Base-by-base conservation (phyloP, 306 rosid genomes). In the Trichosanthes truncata region DNA sequence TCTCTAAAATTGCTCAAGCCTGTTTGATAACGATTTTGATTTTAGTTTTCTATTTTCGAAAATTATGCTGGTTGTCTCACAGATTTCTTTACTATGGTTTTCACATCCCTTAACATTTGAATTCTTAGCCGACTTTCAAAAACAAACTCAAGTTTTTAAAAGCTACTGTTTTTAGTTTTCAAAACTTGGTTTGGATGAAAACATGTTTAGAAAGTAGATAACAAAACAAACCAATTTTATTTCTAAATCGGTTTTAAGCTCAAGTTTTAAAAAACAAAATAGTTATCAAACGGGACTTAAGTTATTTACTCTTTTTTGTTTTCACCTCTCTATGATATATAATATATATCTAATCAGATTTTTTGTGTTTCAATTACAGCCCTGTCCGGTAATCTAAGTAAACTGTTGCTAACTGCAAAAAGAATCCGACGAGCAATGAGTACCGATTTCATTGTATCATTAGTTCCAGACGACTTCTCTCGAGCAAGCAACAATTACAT, bases 321-420 rank as follows among this genome's bases (percentile, higher is more conserved):
- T 49, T 48, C 5, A 26, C 63, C 65, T 11, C 12, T 15, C 6
- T 9, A 35, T 53, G 33, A 11, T 52, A 76, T 23, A 67, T 38
- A 9, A 6, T 67, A 38, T 1, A 40, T 57, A 36, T 59, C 7
- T 56, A 15, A 53, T 56, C 52, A 63, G 33, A 4, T 56, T 65
- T 21, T 25, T 49, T 43, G 9, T 29, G 71, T 8, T 43, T 41
- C 10, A 52, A 55, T 61, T 79, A 55, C 87, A 94, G 98, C 97
- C 76, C 95, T 91, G 67, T 91, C 93, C 33, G 92, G 92, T 40
- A 93, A 89, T 79, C 84, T 67, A 90, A 87, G 97, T 76, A 94
- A 94, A 85, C 86, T 94, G 66, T 83, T 94, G 80, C 83, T 92
- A 73, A 90, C 90, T 20, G 98, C 97, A 78, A 91, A 88, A 83